phyloP scores from a whole-genome alignment of 2,329 filamentous ascomycete genomes.

The Talaromyces sp. region DNA sequence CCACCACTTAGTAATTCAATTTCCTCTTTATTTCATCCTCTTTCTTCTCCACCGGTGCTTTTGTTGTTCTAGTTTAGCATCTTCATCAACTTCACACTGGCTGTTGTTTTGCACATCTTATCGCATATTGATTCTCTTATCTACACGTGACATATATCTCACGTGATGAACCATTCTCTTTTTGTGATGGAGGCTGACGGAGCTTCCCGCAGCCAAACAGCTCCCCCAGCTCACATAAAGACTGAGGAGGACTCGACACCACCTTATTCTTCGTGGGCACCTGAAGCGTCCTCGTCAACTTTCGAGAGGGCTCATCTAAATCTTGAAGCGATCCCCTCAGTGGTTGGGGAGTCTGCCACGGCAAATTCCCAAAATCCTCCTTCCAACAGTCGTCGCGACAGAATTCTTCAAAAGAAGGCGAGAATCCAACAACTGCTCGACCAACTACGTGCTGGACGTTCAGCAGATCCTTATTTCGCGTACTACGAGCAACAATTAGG shows the following conservation, averaged over 20 bases:
- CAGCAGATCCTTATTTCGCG: background rate
- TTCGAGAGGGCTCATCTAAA: background rate
- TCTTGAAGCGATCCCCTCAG: background rate
- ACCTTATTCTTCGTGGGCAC: background rate
- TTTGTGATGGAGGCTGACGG: background rate
- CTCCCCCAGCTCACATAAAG: background rate
- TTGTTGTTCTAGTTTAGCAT: background rate
- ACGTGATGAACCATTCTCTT: background rate
- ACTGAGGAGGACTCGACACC: background rate
- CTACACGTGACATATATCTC: background rate
- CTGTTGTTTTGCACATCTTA: background rate
- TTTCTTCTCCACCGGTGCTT: background rate
- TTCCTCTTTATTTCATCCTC: background rate
- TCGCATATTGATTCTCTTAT: background rate
- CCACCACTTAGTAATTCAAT: too few species aligned
- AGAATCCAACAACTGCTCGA: background rate
- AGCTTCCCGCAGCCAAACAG: conserved; percentile 3
- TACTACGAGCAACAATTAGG: background rate
- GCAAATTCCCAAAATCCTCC: background rate
- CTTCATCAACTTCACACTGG: background rate
- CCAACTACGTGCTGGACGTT: background rate
- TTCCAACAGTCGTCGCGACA: background rate
- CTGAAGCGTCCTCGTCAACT: background rate
- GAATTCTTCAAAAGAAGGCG: background rate
- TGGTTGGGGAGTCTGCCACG: background rate